Evolutionary conservation across 139 green algal species (phyloP), one percentile per base, ranked within the genome.

Genomic region (Bryopsis sp.): DNA sequence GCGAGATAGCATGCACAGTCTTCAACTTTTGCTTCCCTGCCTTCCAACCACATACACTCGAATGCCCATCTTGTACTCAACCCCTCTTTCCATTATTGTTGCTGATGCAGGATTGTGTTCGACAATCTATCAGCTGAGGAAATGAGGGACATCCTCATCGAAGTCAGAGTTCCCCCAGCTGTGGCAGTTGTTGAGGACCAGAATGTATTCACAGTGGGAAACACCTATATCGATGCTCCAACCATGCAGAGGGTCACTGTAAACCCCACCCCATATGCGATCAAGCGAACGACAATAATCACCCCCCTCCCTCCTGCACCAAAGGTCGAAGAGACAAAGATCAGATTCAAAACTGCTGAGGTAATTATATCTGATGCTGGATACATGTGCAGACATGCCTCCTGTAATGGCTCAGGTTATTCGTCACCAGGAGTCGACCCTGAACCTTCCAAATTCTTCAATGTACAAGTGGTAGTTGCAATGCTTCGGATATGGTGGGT

Each of bases 111-210:
- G 59, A 29, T 67, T 8, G 29, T 29, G 59, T 67, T 47, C 33
- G 7, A 29, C 24, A 67, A 67, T 47, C 19, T 67, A 6, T 67
- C 28, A 19, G 59, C 59, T 39, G 59, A 7, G 6, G 59, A 67
- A 24, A 43, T n/a, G 5, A 26, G 59, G 15, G 59, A 67, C 31
- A 67, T 47, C 8, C 7, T 67, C 19, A 29, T 67, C 31, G 59
- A 67, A 67, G 34, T 67, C 5, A n/a, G n/a, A n/a, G n/a, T n/a
- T n/a, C n/a, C 7, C 31, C 29, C 39, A 31, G 32, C 6, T 47
- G 59, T 48, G 59, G 59, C 26, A 5, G 5, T 8, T 8, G 8
- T 61, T 61, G 48, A 26, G 11, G 11, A 8, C 33, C 5, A 15
- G 48, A 61, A 61, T 8, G 29, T 22, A 8, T 31, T 61, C 24